Base-by-base conservation (phyloP, 805 yeast species). In the Ogataea dorogensis region DNA sequence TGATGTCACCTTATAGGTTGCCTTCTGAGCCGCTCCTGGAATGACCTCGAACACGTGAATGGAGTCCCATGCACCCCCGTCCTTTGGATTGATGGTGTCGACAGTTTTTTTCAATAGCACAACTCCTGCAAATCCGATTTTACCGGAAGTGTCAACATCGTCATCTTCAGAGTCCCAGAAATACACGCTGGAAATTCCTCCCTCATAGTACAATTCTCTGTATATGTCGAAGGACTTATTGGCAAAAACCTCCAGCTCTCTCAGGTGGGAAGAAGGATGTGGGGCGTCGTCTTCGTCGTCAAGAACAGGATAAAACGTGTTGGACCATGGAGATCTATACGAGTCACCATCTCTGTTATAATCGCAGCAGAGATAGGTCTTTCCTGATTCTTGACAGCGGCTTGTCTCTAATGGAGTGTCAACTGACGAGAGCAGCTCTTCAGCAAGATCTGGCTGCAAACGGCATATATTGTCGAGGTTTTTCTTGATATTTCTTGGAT, bases 261-360 rank as follows among this genome's bases (percentile, higher is more conserved):
- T 70, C 44, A 93, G 68, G 16, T 63, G 62, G 2, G 63, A 63
- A 3, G 85, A 71, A 8, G 97, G 96, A 48, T 67, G 78, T 7
- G 93, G 88, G 3, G 87, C 85, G 16, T 86, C 93, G 14, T 33
- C 46, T 32, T 72, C 82, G 33, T 72, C 80, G 5, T 67, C 58
- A 7, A 63, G 50, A 5, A 34, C 40, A 0, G 85, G 83, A 44
- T 70, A 74, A 62, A 85, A 91, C 43, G 70, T 69, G 56, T 87
- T 87, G 14, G 86, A 73, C 87, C 91, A 88, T 5, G 98, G 98
- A 0, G 95, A 85, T 50, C 98, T 73, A 63, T 74, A 85, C 14
- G 89, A 80, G 61, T 91, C 98, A 6, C 95, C 89, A 56, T 91
- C 98, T 49, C 98, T 73, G 62, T 91, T 91, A 59, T 91, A 91